phyloP scores from a whole-genome alignment of 2,329 filamentous ascomycete genomes.

The Aureobasidium vineae region DNA sequence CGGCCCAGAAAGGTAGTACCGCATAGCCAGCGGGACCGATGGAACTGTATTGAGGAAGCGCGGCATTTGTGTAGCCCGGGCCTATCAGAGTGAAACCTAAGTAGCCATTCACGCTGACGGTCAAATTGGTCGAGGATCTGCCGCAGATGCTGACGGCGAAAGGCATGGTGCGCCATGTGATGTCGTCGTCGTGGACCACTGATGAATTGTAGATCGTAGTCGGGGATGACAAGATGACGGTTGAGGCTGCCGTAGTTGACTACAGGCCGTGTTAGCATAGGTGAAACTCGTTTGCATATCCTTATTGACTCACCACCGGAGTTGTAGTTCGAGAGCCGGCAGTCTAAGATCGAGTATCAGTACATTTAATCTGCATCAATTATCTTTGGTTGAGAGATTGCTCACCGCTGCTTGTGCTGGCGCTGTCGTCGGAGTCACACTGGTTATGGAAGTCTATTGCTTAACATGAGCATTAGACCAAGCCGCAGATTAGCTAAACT shows the following conservation, averaged over 20 bases:
- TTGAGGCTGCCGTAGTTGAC: constrained; percentile 5
- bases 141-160: not conserved
- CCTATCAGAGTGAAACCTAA: not conserved
- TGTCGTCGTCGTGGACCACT: not conserved
- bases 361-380: not conserved
- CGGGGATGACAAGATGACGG: not conserved
- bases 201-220: not conserved
- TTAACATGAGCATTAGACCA: constrained; percentile 19
- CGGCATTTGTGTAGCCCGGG: no score
- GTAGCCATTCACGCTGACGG: constrained; percentile 3
- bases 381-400: not conserved
- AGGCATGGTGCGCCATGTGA: not conserved
- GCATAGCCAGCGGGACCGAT: constrained; percentile 1
- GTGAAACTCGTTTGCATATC: no score
- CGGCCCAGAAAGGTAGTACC: constrained; percentile 30
- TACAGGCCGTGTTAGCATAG: not conserved
- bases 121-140: not conserved
- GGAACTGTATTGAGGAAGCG: not conserved
- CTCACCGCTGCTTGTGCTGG: constrained; percentile 9
- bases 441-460: constrained; percentile 9
- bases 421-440: not conserved
- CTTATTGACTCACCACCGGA: not conserved
- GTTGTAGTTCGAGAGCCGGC: not conserved
- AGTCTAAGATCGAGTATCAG: not conserved
- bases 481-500: not conserved